Evolutionary conservation across 768 basidiomycete genomes (phyloP), one percentile per base, ranked within the genome.

Genomic region (Hypsizygus marmoreus): DNA sequence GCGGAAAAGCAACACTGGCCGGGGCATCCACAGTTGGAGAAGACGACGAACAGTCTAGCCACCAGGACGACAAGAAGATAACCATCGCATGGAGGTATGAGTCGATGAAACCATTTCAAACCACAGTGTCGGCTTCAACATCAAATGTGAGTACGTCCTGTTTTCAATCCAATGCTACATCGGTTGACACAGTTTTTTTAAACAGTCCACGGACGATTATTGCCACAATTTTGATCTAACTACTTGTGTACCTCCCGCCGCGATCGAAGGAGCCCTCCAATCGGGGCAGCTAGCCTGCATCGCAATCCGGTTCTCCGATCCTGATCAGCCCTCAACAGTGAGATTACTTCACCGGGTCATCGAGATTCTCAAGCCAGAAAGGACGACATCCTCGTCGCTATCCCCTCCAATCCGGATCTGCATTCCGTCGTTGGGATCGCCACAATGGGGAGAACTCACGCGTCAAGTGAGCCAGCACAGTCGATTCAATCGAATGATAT

Each of bases 61-160:
- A 68, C 14, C 66, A 69, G 10, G 66, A 66, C 20, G 76, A 70
- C 31, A 74, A 81, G 20, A 84, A 82, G 56, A 88, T 95, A 53
- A 95, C 89, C 71, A 98, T 99, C 57, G 97, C 97, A 23, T 99
- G 97, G 91, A 79, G 97, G 60, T 99, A 99, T 66, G 91, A 92
- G 59, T 78, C 84, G 46, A 89, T 97, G 89, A 90, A 87, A 69
- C 84, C 76, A 67, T 95, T 97, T 64, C 81, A 91, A 69, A 97
- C 94, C 4, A 92, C 91, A 2, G 83, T 93, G 16, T 61, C 72
- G 28, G 51, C 70, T 37, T 61, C 74, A 34, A 67, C 68, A 51
- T 67, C 69, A 74, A 79, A 74, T 63, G 81, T 79, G 47, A 58
- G 62, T 64, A 60, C 48, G 33, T 36, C 22, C 17, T 16, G n/a